Evolutionary conservation across 2,329 filamentous ascomycete species (phyloP).

Genomic region (Parascedosporium putredinis): DNA sequence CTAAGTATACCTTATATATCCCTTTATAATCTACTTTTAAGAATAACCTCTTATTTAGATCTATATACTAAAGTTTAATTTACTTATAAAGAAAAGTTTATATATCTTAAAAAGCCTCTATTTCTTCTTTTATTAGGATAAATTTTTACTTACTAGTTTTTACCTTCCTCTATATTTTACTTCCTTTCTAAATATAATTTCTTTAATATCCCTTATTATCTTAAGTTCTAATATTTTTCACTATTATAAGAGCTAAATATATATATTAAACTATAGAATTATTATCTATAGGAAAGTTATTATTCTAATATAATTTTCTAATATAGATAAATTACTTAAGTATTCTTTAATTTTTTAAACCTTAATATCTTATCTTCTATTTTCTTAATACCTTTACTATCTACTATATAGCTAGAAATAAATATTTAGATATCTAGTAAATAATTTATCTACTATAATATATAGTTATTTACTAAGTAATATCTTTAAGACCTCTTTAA

Average conservation of each 20-base stretch:
- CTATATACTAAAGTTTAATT: slow-evolving; percentile 8
- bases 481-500: not conserved
- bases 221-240: not conserved
- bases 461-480: not conserved
- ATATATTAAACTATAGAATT: slow-evolving; percentile 4
- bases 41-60: slow-evolving; percentile 5
- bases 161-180: not conserved
- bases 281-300: not conserved
- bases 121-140: not conserved
- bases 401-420: not conserved
- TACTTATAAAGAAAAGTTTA: slow-evolving; percentile 5
- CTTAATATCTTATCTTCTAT: slow-evolving; percentile 3
- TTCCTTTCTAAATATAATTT: not conserved
- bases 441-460: not conserved
- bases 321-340: slow-evolving; percentile 1
- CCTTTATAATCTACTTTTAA: not conserved
- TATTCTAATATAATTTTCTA: slow-evolving; percentile 6
- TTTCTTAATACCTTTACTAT: not conserved
- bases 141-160: not conserved
- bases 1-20: slow-evolving; percentile 1
- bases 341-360: not conserved
- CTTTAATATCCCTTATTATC: not conserved
- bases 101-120: not conserved
- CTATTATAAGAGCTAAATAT: not conserved
- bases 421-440: not conserved